Evolutionary conservation across 192 early-diverging fungal species (phyloP).

Genomic region (Dissophora ornata): DNA sequence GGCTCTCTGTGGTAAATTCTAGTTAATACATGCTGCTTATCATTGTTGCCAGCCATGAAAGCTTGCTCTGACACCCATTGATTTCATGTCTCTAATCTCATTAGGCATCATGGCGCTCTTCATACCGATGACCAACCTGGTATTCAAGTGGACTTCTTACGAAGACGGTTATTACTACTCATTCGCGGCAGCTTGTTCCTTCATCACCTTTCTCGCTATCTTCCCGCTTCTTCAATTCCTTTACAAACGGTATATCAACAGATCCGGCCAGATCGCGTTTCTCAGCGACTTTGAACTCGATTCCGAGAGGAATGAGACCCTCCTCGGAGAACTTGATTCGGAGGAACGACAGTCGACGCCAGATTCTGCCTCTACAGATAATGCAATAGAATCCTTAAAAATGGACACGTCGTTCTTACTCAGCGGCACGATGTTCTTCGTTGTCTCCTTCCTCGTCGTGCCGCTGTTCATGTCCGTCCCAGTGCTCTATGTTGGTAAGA

Average conservation of each 20-base stretch:
- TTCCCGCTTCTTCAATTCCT: constrained; percentile 12
- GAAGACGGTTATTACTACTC: constrained; percentile 20
- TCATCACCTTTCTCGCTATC: constrained; percentile 1
- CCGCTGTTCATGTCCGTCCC: neutral
- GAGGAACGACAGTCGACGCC: no score
- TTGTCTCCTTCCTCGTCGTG: neutral
- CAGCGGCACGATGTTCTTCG: neutral
- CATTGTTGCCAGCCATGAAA: neutral
- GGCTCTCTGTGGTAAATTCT: neutral
- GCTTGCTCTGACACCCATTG: neutral
- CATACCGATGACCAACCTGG: constrained; percentile 13
- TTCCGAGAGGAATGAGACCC: neutral
- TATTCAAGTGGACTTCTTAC: constrained; percentile 6
- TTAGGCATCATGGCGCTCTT: neutral
- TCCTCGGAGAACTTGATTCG: no score
- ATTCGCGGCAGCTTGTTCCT: neutral
- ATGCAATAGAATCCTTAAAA: neutral
- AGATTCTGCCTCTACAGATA: no score
- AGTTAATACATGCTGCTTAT: no score
- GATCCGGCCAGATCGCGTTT: neutral
- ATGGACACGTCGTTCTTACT: constrained; percentile 7
- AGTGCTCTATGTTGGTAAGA: constrained; percentile 5
- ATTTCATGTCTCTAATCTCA: neutral
- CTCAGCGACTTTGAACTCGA: neutral
- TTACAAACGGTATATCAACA: constrained; percentile 2